phyloP scores from a whole-genome alignment of 2,329 filamentous ascomycete genomes.

The Balansia obtecta region DNA sequence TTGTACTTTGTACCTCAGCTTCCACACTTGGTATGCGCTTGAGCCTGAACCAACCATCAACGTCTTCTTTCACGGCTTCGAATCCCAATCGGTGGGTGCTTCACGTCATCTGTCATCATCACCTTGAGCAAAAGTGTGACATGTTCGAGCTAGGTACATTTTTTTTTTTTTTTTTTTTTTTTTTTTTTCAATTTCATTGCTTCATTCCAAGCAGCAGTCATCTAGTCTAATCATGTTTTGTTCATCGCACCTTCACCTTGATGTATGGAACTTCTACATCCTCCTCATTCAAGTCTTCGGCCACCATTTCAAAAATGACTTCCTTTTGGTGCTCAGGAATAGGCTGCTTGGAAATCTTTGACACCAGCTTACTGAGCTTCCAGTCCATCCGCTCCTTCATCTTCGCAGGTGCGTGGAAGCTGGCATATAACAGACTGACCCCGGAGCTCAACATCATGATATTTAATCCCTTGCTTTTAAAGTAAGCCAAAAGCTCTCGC shows the following conservation, averaged over 20 bases:
- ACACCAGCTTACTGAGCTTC: conserved; percentile 81
- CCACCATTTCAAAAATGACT: conserved; percentile 91
- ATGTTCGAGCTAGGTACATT: background rate
- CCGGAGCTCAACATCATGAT: conserved; percentile 96
- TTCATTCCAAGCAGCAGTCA: background rate
- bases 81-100: too few relatives aligned
- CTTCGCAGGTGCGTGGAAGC: conserved; percentile 72
- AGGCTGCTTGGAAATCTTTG: conserved; percentile 81
- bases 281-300: conserved; percentile 76
- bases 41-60: too few relatives aligned
- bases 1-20: background rate
- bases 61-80: too few relatives aligned
- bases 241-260: conserved; percentile 58
- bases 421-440: conserved; percentile 85
- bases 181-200: background rate
- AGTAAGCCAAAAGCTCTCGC: conserved; percentile 69
- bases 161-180: too few relatives aligned
- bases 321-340: conserved; percentile 89
- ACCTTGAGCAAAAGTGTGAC: too few relatives aligned
- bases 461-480: conserved; percentile 66
- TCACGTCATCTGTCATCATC: too few relatives aligned
- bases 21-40: too few relatives aligned
- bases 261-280: conserved; percentile 97
- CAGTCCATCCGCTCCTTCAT: conserved; percentile 70
- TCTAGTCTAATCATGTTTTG: conserved; percentile 7